Conservation (phyloP, 2,329 filamentous ascomycete genomes). For the Parastagonospora nodorum region DNA sequence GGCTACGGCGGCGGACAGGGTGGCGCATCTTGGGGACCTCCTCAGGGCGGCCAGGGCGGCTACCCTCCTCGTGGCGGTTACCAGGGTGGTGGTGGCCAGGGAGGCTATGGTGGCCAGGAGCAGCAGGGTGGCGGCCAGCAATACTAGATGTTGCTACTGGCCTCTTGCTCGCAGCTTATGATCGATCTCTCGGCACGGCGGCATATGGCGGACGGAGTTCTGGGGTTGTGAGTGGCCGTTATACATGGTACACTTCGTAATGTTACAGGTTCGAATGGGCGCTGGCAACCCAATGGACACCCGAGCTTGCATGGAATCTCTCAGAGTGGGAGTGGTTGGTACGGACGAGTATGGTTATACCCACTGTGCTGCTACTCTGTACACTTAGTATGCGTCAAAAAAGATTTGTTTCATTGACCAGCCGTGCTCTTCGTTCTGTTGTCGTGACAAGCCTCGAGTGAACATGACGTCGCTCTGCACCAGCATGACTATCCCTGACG, state of each 20-base stretch:
- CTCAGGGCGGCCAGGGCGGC: slow-evolving; percentile 31
- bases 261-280: slow-evolving; percentile 30
- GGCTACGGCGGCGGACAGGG: slow-evolving; percentile 31
- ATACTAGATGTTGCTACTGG: slow-evolving; percentile 32
- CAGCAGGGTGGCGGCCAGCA: slow-evolving; percentile 40
- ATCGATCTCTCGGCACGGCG: slow-evolving; percentile 15
- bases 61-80: slow-evolving; percentile 40
- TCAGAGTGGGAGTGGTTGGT: slow-evolving; percentile 39
- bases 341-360: slow-evolving; percentile 47
- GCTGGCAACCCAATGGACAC: slow-evolving; percentile 31
- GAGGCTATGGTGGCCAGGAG: slow-evolving; percentile 34
- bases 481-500: too few species aligned
- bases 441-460: not conserved
- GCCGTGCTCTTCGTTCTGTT: slow-evolving; percentile 13
- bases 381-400: slow-evolving; percentile 29
- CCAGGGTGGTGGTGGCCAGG: slow-evolving; percentile 30
- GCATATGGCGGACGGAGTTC: slow-evolving; percentile 10
- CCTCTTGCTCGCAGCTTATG: slow-evolving; percentile 8
- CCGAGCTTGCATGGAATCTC: slow-evolving; percentile 25
- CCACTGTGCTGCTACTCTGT: slow-evolving; percentile 41
- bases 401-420: slow-evolving; percentile 24
- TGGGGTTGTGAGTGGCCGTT: slow-evolving; percentile 15
- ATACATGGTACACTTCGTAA: slow-evolving; percentile 28
- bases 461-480: too few species aligned
- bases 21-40: slow-evolving; percentile 32